A percentile compares a stretch with the other conserved stretches of the same genome.
Conservation (phyloP, 2,329 filamentous ascomycete genomes). For the Tolypocladium guangdongense region DNA sequence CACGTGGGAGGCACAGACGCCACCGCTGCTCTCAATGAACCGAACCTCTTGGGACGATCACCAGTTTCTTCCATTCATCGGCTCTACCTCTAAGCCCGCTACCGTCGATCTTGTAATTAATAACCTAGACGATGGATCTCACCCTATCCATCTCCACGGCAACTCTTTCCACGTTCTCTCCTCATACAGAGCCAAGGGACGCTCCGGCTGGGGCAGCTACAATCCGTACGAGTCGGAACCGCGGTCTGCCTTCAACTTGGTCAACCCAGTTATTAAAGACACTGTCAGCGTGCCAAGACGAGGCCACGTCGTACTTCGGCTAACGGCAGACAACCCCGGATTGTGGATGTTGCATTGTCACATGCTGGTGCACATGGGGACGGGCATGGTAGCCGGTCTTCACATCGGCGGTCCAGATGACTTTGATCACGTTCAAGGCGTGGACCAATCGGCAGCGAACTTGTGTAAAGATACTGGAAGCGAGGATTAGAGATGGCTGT, state of each 20-base stretch:
- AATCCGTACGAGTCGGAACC: conserved; percentile 10
- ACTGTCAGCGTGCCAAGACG: conserved; percentile 29
- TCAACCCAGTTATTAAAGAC: conserved; percentile 14
- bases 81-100: conserved; percentile 2
- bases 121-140: conserved; percentile 21
- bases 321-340: conserved; percentile 13
- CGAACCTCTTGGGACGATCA: conserved; percentile 11
- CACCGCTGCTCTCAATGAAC: conserved; percentile 9
- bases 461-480: conserved; percentile 3
- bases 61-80: conserved; percentile 11
- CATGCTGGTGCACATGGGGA: conserved; percentile 15
- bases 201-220: conserved; percentile 13
- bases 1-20: conserved; percentile 10
- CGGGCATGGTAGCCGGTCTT: conserved; percentile 14
- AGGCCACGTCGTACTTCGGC: conserved; percentile 13
- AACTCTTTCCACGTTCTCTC: conserved; percentile 36
- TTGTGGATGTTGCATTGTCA: conserved; percentile 19
- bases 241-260: conserved; percentile 4
- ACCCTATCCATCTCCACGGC: conserved; percentile 42
- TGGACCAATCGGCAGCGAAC: conserved; percentile 6
- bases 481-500: neutral
- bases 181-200: conserved; percentile 8
- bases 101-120: conserved; percentile 18
- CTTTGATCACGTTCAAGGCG: conserved; percentile 6
- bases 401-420: conserved; percentile 11